A percentile compares a stretch with the other conserved stretches of the same genome.
Evolutionary conservation across 2,329 filamentous ascomycete species (phyloP).

Genomic region (Nigrospora sphaerica): DNA sequence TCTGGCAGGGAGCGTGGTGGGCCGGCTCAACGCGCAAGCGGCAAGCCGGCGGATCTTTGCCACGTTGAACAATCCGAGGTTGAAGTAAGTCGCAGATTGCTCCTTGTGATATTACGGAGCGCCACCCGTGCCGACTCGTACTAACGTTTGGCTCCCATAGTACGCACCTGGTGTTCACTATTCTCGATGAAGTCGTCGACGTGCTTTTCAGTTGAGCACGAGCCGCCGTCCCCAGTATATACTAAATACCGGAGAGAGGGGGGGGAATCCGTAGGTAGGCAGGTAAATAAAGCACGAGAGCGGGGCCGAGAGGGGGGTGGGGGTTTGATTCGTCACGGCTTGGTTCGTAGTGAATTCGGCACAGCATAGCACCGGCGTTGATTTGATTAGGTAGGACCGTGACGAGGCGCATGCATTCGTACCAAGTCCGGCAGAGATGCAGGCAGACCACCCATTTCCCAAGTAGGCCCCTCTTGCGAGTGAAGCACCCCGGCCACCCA

Average conservation of each 20-base stretch:
- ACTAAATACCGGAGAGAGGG: neutral
- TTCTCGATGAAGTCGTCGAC: constrained; percentile 63
- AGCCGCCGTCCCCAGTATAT: neutral
- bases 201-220: constrained; percentile 47
- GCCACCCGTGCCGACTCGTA: neutral
- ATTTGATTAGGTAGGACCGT: neutral
- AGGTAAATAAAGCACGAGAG: too few species aligned
- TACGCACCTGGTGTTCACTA: constrained; percentile 62
- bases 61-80: constrained; percentile 79
- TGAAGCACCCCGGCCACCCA: too few species aligned
- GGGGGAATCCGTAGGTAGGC: neutral
- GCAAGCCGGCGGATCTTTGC: constrained; percentile 86
- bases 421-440: too few species aligned
- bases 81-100: constrained; percentile 61
- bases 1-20: constrained; percentile 86
- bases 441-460: too few species aligned
- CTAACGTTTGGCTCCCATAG: constrained; percentile 28
- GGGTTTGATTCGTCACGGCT: too few species aligned
- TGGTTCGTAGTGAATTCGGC: too few species aligned
- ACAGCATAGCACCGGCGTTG: constrained; percentile 19
- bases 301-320: too few species aligned
- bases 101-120: neutral
- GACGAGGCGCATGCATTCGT: too few species aligned
- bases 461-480: too few species aligned
- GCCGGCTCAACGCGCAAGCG: constrained; percentile 81